Base-by-base conservation (phyloP, 352 stramenopile species). In the Phytopythium aichiense region DNA sequence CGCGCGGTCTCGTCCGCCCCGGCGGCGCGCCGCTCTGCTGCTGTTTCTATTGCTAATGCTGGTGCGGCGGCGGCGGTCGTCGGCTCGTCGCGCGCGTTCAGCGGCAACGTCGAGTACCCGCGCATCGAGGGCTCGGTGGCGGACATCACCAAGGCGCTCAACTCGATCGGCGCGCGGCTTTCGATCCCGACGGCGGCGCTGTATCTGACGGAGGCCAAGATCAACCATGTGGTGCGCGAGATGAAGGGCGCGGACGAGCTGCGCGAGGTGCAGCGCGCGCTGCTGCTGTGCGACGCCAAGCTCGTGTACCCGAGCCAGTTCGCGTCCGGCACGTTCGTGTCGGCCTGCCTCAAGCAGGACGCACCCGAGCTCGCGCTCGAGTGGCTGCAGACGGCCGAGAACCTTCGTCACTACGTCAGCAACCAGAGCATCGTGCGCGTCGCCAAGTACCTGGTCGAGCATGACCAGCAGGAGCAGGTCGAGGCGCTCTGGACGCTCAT, bases 151-250 rank as follows among this genome's bases (percentile, higher is more conserved):
- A 87, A 84, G 64, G 71, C 70, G 64, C 70, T 92, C 56, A 89
- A 71, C 48, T 76, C 72, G 38, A 92, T 92, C 63, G 83, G 83
- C 66, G 79, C 74, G 60, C 83, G 83, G 0, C 71, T 92, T 61
- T 92, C 83, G 53, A 92, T 92, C 64, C 68, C 85, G 7, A 92
- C 85, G 57, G 84, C 82, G 20, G 74, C 85, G 58, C 73, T 89
- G 23, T 92, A 94, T 72, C 77, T 94, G 57, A 91, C 85, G 69
- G 72, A 76, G 60, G 73, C 77, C n/a, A 94, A 94, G 77, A 72
- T 94, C 64, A 80, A 94, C 67, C 81, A 87, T 61, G 74, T 94
- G 25, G 83, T 92, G 65, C 85, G 85, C 63, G 81, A 88, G 64
- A 89, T 91, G 74, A 82, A 92, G 73, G 81, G 78, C 52, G 66